A percentile compares a stretch with the other conserved stretches of the same genome.
Conservation (phyloP, 73 alveolate genomes). For the Effrenium voratum region DNA sequence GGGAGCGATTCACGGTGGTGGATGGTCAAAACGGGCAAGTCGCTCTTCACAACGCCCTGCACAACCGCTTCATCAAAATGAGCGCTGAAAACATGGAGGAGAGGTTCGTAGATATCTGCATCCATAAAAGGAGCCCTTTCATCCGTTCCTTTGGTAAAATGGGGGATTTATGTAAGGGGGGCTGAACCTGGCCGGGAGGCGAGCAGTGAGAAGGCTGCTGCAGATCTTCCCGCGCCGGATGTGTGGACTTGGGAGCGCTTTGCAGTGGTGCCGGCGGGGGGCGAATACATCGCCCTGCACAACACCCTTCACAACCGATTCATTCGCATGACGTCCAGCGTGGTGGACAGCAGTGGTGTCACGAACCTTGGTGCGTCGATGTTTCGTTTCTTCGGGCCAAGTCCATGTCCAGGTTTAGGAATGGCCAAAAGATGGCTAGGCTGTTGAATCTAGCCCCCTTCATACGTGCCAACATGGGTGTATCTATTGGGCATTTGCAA, state of each 20-base stretch:
- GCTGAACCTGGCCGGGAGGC: background rate
- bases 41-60: background rate
- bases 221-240: background rate
- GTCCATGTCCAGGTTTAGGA: background rate
- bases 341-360: background rate
- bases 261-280: background rate
- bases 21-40: background rate
- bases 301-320: background rate
- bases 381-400: background rate
- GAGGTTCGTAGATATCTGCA: background rate
- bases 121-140: background rate
- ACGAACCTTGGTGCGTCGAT: background rate
- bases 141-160: too few species aligned
- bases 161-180: background rate
- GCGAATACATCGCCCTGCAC: background rate
- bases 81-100: background rate
- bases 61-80: background rate
- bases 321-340: background rate
- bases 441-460: background rate
- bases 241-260: slow-evolving; percentile 11
- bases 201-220: background rate
- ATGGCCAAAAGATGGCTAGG: background rate
- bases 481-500: too few species aligned
- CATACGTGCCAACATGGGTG: background rate
- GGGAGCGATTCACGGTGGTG: background rate